phyloP scores from a whole-genome alignment of 805 yeast species.

The Yarrowia porcina region DNA sequence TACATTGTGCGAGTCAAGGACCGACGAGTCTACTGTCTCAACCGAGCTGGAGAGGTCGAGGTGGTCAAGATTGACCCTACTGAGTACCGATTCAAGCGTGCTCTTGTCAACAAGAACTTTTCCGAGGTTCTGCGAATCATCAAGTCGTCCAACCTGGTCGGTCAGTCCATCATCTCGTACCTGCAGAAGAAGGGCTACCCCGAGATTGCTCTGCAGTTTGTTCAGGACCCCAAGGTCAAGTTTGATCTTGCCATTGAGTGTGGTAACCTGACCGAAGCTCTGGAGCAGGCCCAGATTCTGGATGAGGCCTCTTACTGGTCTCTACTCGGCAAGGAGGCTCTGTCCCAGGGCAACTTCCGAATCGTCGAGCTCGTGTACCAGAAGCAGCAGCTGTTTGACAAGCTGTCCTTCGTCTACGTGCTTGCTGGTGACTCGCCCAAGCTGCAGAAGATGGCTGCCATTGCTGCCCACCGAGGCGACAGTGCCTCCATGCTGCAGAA shows the following conservation, averaged over 20 bases:
- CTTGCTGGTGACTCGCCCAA: conserved; percentile 76
- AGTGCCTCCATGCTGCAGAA: conserved; percentile 76
- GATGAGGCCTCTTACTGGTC: conserved; percentile 73
- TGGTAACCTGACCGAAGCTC: conserved; percentile 83
- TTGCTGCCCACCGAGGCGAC: conserved; percentile 87
- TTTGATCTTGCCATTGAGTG: conserved; percentile 94
- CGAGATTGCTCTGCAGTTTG: conserved; percentile 95
- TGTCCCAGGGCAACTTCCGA: conserved; percentile 81
- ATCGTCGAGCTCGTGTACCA: conserved; percentile 86
- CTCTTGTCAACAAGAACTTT: conserved; percentile 84
- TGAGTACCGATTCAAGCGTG: conserved; percentile 93
- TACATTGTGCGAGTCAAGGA: conserved; percentile 74
- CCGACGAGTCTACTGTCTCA: conserved; percentile 71
- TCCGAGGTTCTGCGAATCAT: conserved; percentile 88
- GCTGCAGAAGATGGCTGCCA: conserved; percentile 76
- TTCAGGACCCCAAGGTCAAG: conserved; percentile 92
- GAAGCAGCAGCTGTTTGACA: conserved; percentile 80
- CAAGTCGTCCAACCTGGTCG: conserved; percentile 84
- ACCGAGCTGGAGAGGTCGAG: conserved; percentile 81
- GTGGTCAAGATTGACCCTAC: conserved; percentile 84
- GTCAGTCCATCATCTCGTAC: conserved; percentile 94
- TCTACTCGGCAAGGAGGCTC: conserved; percentile 77
- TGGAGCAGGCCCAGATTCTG: conserved; percentile 77
- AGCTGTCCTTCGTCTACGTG: conserved; percentile 82
- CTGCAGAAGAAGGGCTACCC: conserved; percentile 94